Conservation (phyloP, 1,284 basidiomycete genomes). For the Tausonia pullulans region DNA sequence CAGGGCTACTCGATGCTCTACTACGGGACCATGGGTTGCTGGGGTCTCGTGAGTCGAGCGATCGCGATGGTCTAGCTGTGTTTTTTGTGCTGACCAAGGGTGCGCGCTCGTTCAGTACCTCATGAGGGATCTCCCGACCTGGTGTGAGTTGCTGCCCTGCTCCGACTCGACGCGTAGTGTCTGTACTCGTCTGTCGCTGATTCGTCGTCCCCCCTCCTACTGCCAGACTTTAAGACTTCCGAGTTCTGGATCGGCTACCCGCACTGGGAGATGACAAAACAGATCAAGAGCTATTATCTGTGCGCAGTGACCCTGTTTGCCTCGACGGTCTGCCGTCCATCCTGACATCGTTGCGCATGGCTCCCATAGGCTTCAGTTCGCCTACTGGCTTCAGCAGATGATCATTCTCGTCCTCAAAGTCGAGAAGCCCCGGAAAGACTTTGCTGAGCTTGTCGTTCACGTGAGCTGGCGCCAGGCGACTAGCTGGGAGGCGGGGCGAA, state of each 20-base stretch:
- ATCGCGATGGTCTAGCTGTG: too few relatives aligned
- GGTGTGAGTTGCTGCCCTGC: slow-evolving; percentile 42
- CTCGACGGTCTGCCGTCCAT: too few relatives aligned
- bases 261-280: slow-evolving; percentile 73
- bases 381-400: slow-evolving; percentile 93
- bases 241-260: slow-evolving; percentile 81
- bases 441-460: slow-evolving; percentile 63
- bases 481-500: background rate
- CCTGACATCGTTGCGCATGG: too few relatives aligned
- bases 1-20: slow-evolving; percentile 81
- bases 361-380: slow-evolving; percentile 46
- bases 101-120: slow-evolving; percentile 45
- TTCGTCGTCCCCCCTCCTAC: background rate
- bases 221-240: slow-evolving; percentile 55
- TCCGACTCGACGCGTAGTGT: background rate
- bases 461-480: slow-evolving; percentile 23
- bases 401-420: slow-evolving; percentile 71
- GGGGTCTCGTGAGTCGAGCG: slow-evolving; percentile 59
- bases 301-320: slow-evolving; percentile 19
- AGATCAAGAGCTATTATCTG: slow-evolving; percentile 86
- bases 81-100: too few relatives aligned
- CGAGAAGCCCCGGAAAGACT: slow-evolving; percentile 91
- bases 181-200: background rate
- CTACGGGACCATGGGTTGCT: slow-evolving; percentile 55
- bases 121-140: slow-evolving; percentile 76